A percentile compares a stretch with the other conserved stretches of the same genome.
Evolutionary conservation across 371 early-diverging fungal species (phyloP).

Genomic region (Phascolomyces articulosus): DNA sequence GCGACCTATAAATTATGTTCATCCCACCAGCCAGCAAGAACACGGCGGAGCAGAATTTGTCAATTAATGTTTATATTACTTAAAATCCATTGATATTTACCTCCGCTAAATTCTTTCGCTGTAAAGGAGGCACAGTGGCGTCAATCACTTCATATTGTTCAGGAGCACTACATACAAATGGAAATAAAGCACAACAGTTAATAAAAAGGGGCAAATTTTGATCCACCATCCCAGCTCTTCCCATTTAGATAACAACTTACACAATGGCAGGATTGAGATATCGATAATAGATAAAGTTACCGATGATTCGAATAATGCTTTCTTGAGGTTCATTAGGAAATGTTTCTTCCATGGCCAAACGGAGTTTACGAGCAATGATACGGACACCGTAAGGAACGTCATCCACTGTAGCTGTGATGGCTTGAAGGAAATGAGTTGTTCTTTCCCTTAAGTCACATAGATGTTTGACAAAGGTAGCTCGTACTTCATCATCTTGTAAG

Average conservation of each 20-base stretch:
- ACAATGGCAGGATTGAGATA: constrained; percentile 98
- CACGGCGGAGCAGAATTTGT: no score
- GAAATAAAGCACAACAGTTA: no score
- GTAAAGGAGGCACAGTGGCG: constrained; percentile 77
- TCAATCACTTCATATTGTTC: constrained; percentile 96
- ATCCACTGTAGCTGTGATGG: constrained; percentile 78
- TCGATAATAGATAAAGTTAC: constrained; percentile 95
- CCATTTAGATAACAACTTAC: constrained; percentile 44
- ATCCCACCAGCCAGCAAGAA: no score
- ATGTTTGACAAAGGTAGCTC: constrained; percentile 75
- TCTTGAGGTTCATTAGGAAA: constrained; percentile 84
- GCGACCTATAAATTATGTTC: constrained; percentile 72
- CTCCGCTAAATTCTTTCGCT: constrained; percentile 95
- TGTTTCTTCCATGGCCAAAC: constrained; percentile 71
- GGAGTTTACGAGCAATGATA: constrained; percentile 91
- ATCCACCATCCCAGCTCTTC: background rate
- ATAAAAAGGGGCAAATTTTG: no score
- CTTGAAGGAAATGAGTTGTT: constrained; percentile 80
- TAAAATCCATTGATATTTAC: no score
- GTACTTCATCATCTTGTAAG: constrained; percentile 84
- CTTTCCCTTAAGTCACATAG: constrained; percentile 76
- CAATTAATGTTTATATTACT: no score
- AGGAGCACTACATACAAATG: constrained; percentile 77
- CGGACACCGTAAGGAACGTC: constrained; percentile 95
- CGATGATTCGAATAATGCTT: constrained; percentile 84